phyloP scores from a whole-genome alignment of 192 early-diverging fungal genomes.

The Coemansia sp. region DNA sequence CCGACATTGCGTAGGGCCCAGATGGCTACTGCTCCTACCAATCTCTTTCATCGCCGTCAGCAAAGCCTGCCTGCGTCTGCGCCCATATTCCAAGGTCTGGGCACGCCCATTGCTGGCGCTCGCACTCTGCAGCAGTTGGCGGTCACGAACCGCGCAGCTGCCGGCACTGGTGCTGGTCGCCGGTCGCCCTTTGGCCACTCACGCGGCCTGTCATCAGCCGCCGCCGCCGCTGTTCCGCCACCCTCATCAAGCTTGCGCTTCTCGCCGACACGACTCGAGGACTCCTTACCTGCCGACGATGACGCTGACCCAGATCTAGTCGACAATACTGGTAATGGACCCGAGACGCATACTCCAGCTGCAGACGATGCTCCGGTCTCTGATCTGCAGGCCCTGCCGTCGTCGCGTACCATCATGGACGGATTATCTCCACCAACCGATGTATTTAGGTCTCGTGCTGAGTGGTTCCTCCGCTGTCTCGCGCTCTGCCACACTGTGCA shows the following conservation, averaged over 20 bases:
- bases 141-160: conserved; percentile 31
- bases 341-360: conserved; percentile 30
- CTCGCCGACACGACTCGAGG: background rate
- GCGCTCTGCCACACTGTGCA: conserved; percentile 83
- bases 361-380: conserved; percentile 47
- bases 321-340: conserved; percentile 7
- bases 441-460: conserved; percentile 47
- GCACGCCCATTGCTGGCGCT: background rate
- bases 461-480: conserved; percentile 75
- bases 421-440: conserved; percentile 34
- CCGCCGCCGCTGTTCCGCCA: background rate
- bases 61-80: conserved; percentile 42
- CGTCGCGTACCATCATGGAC: conserved; percentile 38
- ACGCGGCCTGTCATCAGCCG: conserved; percentile 32
- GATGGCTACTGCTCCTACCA: background rate
- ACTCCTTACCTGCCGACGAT: background rate
- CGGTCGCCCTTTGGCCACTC: conserved; percentile 14
- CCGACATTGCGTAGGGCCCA: conserved; percentile 23
- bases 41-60: conserved; percentile 37
- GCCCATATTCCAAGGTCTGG: background rate
- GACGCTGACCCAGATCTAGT: conserved; percentile 32
- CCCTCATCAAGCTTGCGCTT: background rate
- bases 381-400: conserved; percentile 39
- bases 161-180: background rate
- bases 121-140: conserved; percentile 46